Percentiles rank a stretch among this genome's conserved stretches.
phyloP scores from a whole-genome alignment of 1,284 basidiomycete species.

The Mycosarcoma maydis region DNA sequence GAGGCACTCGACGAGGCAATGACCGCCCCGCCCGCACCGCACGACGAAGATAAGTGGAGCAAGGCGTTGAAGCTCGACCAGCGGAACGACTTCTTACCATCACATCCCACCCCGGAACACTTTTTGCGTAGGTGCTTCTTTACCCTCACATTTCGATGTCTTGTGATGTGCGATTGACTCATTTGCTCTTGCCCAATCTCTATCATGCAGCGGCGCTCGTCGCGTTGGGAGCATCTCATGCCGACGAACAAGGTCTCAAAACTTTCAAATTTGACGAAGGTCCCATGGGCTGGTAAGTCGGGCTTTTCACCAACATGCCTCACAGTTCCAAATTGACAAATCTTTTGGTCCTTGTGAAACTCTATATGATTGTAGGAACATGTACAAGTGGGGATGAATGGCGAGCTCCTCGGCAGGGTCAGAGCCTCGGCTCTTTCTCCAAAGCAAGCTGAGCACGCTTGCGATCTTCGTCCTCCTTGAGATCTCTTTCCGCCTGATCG shows the following conservation, averaged over 20 bases:
- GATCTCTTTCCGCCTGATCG: conserved; percentile 37
- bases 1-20: conserved; percentile 37
- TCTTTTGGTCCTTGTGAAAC: not conserved
- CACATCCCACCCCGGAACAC: conserved; percentile 51
- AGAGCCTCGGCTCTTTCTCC: conserved; percentile 18
- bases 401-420: not conserved
- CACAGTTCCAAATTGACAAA: not conserved
- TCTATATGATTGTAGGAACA: conserved; percentile 49
- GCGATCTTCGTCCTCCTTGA: conserved; percentile 45
- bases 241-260: conserved; percentile 36
- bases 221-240: conserved; percentile 34
- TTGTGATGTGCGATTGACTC: not conserved
- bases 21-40: conserved; percentile 10
- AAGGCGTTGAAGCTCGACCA: conserved; percentile 28
- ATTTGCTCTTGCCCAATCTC: not conserved
- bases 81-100: conserved; percentile 20
- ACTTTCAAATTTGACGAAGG: conserved; percentile 39
- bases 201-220: conserved; percentile 26
- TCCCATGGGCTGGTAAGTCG: conserved; percentile 48
- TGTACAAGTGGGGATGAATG: conserved; percentile 52
- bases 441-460: conserved; percentile 31
- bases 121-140: conserved; percentile 31
- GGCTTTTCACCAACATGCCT: not conserved
- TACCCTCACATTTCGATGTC: not conserved
- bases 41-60: conserved; percentile 26